A percentile compares a stretch with the other conserved stretches of the same genome.
phyloP scores from a whole-genome alignment of 371 early-diverging fungal species.

The Mucor irregularis region DNA sequence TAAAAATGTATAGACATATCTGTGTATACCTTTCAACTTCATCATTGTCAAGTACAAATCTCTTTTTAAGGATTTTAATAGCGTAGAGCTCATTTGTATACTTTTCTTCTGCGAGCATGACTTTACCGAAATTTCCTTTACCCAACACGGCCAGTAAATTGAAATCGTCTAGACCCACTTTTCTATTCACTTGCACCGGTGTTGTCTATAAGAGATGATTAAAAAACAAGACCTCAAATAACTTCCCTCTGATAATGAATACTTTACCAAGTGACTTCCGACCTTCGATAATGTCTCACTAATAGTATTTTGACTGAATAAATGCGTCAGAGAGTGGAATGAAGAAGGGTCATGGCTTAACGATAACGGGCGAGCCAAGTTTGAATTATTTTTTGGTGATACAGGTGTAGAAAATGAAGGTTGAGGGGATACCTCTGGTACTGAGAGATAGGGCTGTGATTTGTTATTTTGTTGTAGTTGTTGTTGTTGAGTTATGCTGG shows the following conservation, averaged over 20 bases:
- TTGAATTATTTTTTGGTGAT: conserved; percentile 7
- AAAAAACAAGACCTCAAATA: neutral
- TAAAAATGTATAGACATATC: too few species aligned
- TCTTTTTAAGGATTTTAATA: conserved; percentile 98
- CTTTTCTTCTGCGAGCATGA: conserved; percentile 87
- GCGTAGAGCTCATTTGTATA: conserved; percentile 81
- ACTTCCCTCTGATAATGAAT: neutral
- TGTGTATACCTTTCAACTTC: conserved; percentile 88
- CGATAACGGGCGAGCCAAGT: conserved; percentile 12
- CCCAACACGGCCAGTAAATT: conserved; percentile 90
- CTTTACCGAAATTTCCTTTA: conserved; percentile 97
- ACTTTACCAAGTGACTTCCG: conserved; percentile 2
- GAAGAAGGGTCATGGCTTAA: conserved; percentile 13
- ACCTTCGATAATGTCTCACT: neutral
- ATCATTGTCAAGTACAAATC: conserved; percentile 89
- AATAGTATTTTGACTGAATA: conserved; percentile 14
- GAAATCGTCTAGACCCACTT: conserved; percentile 75
- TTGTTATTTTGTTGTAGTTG: neutral
- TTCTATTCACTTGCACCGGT: conserved; percentile 36
- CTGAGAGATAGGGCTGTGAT: neutral
- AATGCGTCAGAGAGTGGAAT: conserved; percentile 12
- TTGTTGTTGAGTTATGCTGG: conserved; percentile 12
- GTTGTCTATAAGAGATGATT: conserved; percentile 18
- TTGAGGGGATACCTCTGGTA: conserved; percentile 10
- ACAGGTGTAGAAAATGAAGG: conserved; percentile 22